A percentile compares a stretch with the other conserved stretches of the same genome.
Conservation (phyloP, 768 basidiomycete genomes). For the Pleurotus tuber-regium region DNA sequence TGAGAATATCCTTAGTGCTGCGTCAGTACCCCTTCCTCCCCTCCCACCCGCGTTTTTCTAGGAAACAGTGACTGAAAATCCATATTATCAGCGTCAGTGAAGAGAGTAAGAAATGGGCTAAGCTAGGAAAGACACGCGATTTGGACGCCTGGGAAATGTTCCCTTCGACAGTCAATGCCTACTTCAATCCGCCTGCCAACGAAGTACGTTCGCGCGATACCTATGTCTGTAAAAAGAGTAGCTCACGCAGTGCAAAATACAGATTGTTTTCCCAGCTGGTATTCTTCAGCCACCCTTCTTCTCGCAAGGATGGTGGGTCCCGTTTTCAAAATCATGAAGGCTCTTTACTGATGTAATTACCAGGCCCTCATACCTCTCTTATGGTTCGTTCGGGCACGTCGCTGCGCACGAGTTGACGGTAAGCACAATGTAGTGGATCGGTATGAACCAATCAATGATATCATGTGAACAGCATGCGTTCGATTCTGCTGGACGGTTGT, state of each 20-base stretch:
- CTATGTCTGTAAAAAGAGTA: too few species aligned
- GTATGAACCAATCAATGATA: too few species aligned
- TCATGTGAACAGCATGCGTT: conserved; percentile 77
- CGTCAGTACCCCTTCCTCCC: conserved; percentile 29
- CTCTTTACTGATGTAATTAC: conserved; percentile 11
- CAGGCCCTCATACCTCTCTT: conserved; percentile 87
- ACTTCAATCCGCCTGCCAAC: conserved; percentile 83
- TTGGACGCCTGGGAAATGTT: conserved; percentile 83
- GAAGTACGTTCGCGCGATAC: conserved; percentile 48
- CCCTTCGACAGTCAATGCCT: conserved; percentile 84
- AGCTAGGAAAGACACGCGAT: conserved; percentile 68
- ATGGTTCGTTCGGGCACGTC: conserved; percentile 90
- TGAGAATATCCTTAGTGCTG: conserved; percentile 71
- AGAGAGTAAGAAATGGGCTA: conserved; percentile 68
- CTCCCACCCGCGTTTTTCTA: too few species aligned
- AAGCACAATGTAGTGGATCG: too few species aligned
- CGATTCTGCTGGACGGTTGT: conserved; percentile 85
- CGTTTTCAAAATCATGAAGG: background rate
- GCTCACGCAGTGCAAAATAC: background rate
- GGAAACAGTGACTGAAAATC: conserved; percentile 3
- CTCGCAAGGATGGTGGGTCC: conserved; percentile 63
- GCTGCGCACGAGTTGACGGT: conserved; percentile 93
- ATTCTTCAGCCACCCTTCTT: conserved; percentile 94
- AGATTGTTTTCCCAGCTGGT: conserved; percentile 97
- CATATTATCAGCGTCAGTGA: conserved; percentile 53